Base-by-base conservation (phyloP, 352 stramenopile genomes). In the Thraustotheca clavata region DNA sequence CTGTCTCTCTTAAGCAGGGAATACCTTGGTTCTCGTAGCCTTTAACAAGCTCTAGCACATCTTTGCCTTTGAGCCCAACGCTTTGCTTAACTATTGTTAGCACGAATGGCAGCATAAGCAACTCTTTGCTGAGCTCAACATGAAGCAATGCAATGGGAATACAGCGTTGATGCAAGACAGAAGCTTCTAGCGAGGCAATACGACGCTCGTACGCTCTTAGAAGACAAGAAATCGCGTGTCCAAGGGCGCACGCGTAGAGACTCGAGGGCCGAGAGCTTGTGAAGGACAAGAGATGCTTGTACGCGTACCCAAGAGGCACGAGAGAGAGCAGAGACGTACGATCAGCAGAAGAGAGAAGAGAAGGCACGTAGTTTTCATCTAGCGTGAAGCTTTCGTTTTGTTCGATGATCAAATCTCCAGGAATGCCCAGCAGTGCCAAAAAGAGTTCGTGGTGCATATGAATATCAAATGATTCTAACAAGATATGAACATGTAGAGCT, bases 371-470 rank as follows among this genome's bases (percentile, higher is more conserved):
- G 43, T 50, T 50, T 6, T 12, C 43, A 14, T 50, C 43, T 22
- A 50, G 27, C 6, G 14, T 6, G 43, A 14, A 50, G 43, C 43
- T 20, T 16, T 43, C 43, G 6, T 29, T 29, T 6, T 22, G 6
- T 29, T 62, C 54, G 4, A 62, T 40, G 33, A 62, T 29, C 29
- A 62, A 18, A 16, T 62, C 54, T n/a, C 54, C 54, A 22, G 26
- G 32, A 22, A 62, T 20, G 5, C 54, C 54, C 16, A 62, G 12
- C 38, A 62, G 54, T n/a, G 54, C 54, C 11, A 62, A 32, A 40
- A 62, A 62, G 6, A 62, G n/a, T 31, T 62, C 54, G 26, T 62
- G 54, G 24, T 62, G 54, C 54, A 62, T 62, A 20, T 7, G 49
- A 20, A 29, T 6, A 12, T 50, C n/a, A n/a, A n/a, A n/a, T n/a